Conservation (phyloP, 768 basidiomycete genomes). For the Boletus pseudopeckii region DNA sequence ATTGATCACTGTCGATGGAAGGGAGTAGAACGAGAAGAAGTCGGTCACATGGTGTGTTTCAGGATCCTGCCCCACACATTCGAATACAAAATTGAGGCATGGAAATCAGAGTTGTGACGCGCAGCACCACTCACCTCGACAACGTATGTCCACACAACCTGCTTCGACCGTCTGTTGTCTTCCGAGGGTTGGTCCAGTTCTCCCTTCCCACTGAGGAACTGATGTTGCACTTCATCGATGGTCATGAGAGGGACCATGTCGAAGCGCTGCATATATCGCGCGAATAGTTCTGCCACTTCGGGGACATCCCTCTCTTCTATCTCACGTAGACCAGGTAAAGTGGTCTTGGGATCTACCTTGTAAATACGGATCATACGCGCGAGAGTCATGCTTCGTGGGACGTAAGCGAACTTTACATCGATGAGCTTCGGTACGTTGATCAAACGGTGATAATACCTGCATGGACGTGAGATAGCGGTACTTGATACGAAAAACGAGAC, state of each 20-base stretch:
- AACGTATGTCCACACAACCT: slow-evolving; percentile 96
- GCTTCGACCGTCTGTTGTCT: slow-evolving; percentile 54
- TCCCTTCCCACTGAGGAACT: slow-evolving; percentile 82
- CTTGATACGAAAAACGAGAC: slow-evolving; percentile 18
- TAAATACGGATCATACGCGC: slow-evolving; percentile 84
- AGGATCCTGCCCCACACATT: slow-evolving; percentile 56
- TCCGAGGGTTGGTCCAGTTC: slow-evolving; percentile 39
- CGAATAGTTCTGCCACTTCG: slow-evolving; percentile 66
- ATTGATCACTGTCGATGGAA: slow-evolving; percentile 90
- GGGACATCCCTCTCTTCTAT: slow-evolving; percentile 80
- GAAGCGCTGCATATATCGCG: slow-evolving; percentile 80
- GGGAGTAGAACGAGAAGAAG: slow-evolving; percentile 94
- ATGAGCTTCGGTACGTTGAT: slow-evolving; percentile 91
- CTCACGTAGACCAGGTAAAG: slow-evolving; percentile 72
- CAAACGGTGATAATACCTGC: slow-evolving; percentile 87
- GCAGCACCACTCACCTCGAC: slow-evolving; percentile 65
- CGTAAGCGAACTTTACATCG: slow-evolving; percentile 83
- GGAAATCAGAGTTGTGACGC: background rate
- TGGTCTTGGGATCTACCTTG: slow-evolving; percentile 54
- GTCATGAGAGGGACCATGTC: slow-evolving; percentile 74
- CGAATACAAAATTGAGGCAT: background rate
- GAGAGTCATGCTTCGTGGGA: slow-evolving; percentile 83
- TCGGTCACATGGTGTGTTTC: slow-evolving; percentile 84
- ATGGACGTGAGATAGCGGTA: slow-evolving; percentile 4
- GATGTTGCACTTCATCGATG: slow-evolving; percentile 78